Evolutionary conservation across 129 eudicot genomes (phyloP), one percentile per base, ranked within the genome.

Genomic region (Deinandra increscens): DNA sequence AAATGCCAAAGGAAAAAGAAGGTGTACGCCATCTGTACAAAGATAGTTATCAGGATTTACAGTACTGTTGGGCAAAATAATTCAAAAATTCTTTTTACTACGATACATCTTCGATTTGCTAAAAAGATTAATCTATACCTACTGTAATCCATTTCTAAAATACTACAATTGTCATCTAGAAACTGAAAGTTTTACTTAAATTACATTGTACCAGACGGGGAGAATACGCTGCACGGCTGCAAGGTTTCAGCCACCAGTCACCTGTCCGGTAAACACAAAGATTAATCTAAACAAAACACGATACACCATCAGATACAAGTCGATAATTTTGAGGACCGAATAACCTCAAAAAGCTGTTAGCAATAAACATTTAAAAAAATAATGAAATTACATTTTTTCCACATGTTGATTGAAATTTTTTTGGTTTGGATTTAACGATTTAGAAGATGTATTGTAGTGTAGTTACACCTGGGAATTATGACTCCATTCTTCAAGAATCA

Each of bases 41-140:
- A 68, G 69, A 75, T 54, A 48, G 55, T 36, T 39, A 60, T 60
- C 12, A 60, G 44, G 45, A 69, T 76, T 76, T 76, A 76, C 75
- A 68, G 14, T 68, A 31, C 45, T 68, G 50, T 60, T 15, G 14
- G 26, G 23, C 46, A 33, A 75, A 68, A 36, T 67, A 59, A 60
- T 39, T 38, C 34, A 46, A 58, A 75, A 55, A 68, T 45, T 38
- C 60, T 26, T 66, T 12, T n/a, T 6, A 15, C 18, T 45, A 23
- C 63, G 11, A 5, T 1, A 5, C 17, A 46, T 50, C 65, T 74
- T 39, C 65, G 10, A 64, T 62, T 62, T 63, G 58, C 68, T 23
- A 74, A 55, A 65, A 66, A 68, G 69, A 61, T 10, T 22, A 50
- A 60, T 46, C 70, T 48, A 29, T 75, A 61, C 76, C 71, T 54